A percentile compares a stretch with the other conserved stretches of the same genome.
Evolutionary conservation across 805 yeast genomes (phyloP).

Genomic region (Saccharomycopsis guyanensis): DNA sequence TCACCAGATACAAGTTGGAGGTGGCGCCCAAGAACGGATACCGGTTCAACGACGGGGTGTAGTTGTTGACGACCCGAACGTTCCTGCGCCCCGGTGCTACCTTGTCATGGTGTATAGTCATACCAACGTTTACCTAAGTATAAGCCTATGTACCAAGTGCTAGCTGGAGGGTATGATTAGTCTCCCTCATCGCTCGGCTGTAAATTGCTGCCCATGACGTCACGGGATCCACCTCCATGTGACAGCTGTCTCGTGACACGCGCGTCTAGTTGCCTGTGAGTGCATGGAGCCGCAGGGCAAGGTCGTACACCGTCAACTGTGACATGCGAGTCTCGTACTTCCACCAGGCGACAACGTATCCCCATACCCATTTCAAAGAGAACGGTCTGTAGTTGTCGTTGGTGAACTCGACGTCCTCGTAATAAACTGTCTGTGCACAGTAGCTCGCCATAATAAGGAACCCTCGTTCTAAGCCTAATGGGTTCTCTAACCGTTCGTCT

Average conservation of each 20-base stretch:
- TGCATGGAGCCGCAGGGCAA: conserved; percentile 12
- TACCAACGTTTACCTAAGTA: not conserved
- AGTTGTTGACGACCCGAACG: not conserved
- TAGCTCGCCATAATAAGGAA: conserved; percentile 85
- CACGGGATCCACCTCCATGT: no score
- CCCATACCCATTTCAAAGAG: conserved; percentile 12
- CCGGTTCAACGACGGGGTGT: conserved; percentile 3
- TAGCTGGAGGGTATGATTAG: not conserved
- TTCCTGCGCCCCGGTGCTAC: not conserved
- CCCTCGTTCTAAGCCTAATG: conserved; percentile 81
- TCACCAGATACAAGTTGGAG: conserved; percentile 22
- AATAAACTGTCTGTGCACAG: conserved; percentile 73
- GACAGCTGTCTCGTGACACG: no score
- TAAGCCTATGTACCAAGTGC: not conserved
- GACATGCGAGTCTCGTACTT: conserved; percentile 27
- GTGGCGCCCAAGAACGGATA: conserved; percentile 11
- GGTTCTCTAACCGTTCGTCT: conserved; percentile 75
- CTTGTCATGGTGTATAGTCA: conserved; percentile 2
- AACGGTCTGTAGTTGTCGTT: conserved; percentile 20
- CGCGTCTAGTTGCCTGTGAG: not conserved
- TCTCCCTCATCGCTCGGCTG: no score
- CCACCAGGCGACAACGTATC: conserved; percentile 29
- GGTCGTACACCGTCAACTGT: conserved; percentile 31
- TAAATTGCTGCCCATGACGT: no score
- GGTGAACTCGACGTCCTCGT: conserved; percentile 47